These are phyloP conservation scores for Haberlea rhodopensis DNA, from an alignment of 257 asterid genomes.

Conservation along the genomic window DNA sequence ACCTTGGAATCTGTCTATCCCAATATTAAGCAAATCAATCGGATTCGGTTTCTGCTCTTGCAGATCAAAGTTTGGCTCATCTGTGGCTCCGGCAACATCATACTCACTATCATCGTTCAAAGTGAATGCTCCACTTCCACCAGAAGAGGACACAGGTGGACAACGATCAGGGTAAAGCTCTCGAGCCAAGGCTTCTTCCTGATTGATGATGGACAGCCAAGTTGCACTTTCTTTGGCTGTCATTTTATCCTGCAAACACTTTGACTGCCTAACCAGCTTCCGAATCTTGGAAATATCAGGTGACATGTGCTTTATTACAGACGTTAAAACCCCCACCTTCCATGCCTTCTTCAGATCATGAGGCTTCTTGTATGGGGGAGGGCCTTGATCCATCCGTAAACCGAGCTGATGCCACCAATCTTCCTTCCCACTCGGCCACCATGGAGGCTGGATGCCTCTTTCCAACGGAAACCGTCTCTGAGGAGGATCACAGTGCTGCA, in stretches of 20 bases:
- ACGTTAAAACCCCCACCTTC: conserved; percentile 30
- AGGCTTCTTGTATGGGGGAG: conserved; percentile 33
- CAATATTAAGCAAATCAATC: conserved; percentile 16
- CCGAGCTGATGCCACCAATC: conserved; percentile 33
- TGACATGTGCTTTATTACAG: conserved; percentile 29
- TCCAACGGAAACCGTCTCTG: conserved; percentile 32
- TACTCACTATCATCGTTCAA: conserved; percentile 28
- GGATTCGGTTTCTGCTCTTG: conserved; percentile 31
- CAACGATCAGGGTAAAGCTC: conserved; percentile 31
- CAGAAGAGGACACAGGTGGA: conserved; percentile 21
- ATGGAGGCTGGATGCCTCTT: conserved; percentile 26
- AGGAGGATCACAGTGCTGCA: conserved; percentile 34
- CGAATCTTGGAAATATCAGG: conserved; percentile 31
- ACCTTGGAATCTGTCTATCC: conserved; percentile 16
- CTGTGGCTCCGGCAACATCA: conserved; percentile 25
- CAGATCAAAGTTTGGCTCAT: conserved; percentile 27
- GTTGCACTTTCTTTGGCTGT: conserved; percentile 31
- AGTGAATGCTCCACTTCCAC: conserved; percentile 23
- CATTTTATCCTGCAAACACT: conserved; percentile 33
- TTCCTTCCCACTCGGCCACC: conserved; percentile 33
- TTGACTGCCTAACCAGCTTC: conserved; percentile 29
- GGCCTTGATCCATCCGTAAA: conserved; percentile 24
- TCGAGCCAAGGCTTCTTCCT: conserved; percentile 28
- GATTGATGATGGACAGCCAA: conserved; percentile 29
- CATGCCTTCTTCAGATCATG: conserved; percentile 32